Evolutionary conservation across 2,329 filamentous ascomycete genomes (phyloP).

Genomic region (Chaetomium sp.): DNA sequence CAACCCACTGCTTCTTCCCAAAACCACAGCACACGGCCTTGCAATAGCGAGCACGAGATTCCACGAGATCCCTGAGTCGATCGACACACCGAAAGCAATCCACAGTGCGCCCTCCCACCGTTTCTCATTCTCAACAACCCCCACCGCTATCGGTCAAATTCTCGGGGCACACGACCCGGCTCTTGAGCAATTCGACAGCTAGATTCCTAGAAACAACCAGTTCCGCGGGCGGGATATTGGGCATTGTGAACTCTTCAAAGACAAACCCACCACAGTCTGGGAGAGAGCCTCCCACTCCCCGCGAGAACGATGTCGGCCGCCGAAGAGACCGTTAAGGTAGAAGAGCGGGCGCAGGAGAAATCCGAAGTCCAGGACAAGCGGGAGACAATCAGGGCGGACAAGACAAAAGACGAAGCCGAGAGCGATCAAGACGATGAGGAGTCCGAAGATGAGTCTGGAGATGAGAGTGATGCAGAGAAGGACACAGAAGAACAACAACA

Average conservation of each 20-base stretch:
- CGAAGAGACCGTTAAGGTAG: constrained; percentile 10
- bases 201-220: neutral
- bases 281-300: neutral
- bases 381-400: neutral
- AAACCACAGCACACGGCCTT: no score
- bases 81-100: neutral
- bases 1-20: no score
- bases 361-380: neutral
- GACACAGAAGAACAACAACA: constrained; percentile 7
- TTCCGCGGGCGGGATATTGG: neutral
- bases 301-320: constrained; percentile 14
- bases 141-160: constrained; percentile 6
- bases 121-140: neutral
- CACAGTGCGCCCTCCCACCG: neutral
- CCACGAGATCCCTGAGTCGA: neutral
- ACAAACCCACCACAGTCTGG: neutral
- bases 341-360: neutral
- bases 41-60: no score
- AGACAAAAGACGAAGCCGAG: neutral
- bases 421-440: neutral
- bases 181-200: constrained; percentile 3
- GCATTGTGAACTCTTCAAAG: neutral
- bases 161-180: constrained; percentile 14
- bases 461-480: neutral
- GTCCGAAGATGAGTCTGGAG: neutral